phyloP scores from a whole-genome alignment of 225 moss, liverwort and hornwort species.

The Pseudisothecium myosuroides region DNA sequence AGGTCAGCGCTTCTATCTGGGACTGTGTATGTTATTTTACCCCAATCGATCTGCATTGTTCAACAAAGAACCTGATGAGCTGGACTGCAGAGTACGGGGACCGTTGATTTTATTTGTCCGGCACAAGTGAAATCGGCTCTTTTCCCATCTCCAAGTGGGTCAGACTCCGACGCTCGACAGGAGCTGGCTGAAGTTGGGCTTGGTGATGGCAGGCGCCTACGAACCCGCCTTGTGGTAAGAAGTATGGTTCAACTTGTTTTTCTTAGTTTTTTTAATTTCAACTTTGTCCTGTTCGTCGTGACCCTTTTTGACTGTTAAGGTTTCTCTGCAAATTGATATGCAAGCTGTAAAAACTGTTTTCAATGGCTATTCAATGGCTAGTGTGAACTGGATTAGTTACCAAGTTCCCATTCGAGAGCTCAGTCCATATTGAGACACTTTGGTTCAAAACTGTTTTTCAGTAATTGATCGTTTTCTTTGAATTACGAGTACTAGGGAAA shows the following conservation, averaged over 20 bases:
- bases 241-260: background rate
- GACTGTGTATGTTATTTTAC: background rate
- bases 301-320: background rate
- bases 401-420: background rate
- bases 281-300: background rate
- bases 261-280: background rate
- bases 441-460: background rate
- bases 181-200: constrained; percentile 71
- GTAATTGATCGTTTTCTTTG: background rate
- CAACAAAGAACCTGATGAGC: constrained; percentile 25
- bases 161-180: constrained; percentile 17
- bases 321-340: background rate
- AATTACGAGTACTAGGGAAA: background rate
- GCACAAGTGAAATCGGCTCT: constrained; percentile 62
- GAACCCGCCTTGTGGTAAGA: constrained; percentile 76
- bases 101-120: constrained; percentile 63
- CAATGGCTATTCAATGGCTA: background rate
- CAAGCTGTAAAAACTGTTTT: background rate
- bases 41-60: background rate
- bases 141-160: constrained; percentile 28
- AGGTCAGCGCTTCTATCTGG: constrained; percentile 39
- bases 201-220: constrained; percentile 66
- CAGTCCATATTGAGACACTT: background rate
- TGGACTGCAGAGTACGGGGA: constrained; percentile 54
- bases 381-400: background rate